Conservation (phyloP, 192 early-diverging fungal genomes). For the Backusella tuberculispora region DNA sequence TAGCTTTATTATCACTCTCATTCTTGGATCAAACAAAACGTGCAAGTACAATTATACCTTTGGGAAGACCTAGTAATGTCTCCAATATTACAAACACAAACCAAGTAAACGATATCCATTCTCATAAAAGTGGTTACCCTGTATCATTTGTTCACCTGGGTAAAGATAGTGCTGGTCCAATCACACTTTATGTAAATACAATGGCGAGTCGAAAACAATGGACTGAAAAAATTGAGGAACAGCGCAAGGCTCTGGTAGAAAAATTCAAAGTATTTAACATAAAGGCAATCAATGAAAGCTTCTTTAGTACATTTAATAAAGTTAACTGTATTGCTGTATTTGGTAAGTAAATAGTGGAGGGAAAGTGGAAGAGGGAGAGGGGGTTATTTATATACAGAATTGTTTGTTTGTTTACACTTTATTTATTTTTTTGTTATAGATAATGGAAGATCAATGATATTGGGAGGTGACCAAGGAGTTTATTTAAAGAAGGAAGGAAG, state of each 20-base stretch:
- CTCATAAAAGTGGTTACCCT: slow-evolving; percentile 66
- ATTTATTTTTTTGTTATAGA: not conserved
- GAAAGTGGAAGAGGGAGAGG: not conserved
- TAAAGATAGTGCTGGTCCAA: slow-evolving; percentile 55
- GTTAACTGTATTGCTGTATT: slow-evolving; percentile 59
- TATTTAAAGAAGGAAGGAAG: slow-evolving; percentile 64
- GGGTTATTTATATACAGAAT: not conserved
- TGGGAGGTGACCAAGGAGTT: slow-evolving; percentile 87
- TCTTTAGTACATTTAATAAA: slow-evolving; percentile 55
- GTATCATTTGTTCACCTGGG: slow-evolving; percentile 82
- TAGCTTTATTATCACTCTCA: slow-evolving; percentile 69
- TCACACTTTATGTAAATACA: slow-evolving; percentile 78
- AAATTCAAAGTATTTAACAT: slow-evolving; percentile 59
- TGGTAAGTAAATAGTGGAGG: slow-evolving; percentile 29
- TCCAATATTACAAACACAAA: slow-evolving; percentile 22
- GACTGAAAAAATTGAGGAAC: slow-evolving; percentile 78
- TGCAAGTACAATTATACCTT: slow-evolving; percentile 34
- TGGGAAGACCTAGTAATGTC: slow-evolving; percentile 27
- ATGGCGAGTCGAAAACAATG: slow-evolving; percentile 77
- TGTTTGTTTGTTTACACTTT: not conserved
- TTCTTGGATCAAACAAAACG: slow-evolving; percentile 37
- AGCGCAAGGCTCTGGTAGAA: slow-evolving; percentile 49
- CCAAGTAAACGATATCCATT: slow-evolving; percentile 19
- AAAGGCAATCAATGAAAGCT: slow-evolving; percentile 51
- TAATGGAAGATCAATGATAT: slow-evolving; percentile 63